A percentile compares a stretch with the other conserved stretches of the same genome.
These are phyloP conservation scores for Gentiana straminea DNA, from an alignment of 257 asterid genomes.

Conservation along the genomic window DNA sequence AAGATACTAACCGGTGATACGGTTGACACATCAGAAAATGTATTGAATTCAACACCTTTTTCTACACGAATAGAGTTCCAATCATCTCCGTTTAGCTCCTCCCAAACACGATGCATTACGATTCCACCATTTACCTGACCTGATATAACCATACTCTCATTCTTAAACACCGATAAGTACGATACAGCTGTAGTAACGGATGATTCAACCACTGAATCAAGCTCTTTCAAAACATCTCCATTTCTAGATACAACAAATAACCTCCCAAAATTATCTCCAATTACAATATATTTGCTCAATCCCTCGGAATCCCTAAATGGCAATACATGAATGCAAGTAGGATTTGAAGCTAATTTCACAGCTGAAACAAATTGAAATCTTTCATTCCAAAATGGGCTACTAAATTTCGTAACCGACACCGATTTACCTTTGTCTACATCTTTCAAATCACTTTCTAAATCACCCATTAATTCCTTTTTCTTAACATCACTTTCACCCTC, in stretches of 20 bases:
- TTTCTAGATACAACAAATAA: constrained; percentile 44
- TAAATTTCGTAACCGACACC: constrained; percentile 50
- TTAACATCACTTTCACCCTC: constrained; percentile 1
- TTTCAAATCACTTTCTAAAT: constrained; percentile 9
- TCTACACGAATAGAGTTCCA: constrained; percentile 44
- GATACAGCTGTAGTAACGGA: constrained; percentile 50
- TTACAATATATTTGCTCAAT: constrained; percentile 56
- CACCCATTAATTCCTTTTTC: constrained; percentile 3
- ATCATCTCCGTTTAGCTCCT: constrained; percentile 51
- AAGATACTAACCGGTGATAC: constrained; percentile 33
- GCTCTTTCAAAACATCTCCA: constrained; percentile 63
- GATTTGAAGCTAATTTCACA: constrained; percentile 59
- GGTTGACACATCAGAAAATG: constrained; percentile 20
- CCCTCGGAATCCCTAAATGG: constrained; percentile 81
- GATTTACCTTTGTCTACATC: constrained; percentile 19
- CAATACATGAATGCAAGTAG: constrained; percentile 57
- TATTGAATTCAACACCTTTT: constrained; percentile 36
- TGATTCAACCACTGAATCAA: constrained; percentile 32
- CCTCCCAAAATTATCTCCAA: constrained; percentile 75
- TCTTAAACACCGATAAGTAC: constrained; percentile 58
- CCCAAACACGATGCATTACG: constrained; percentile 76
- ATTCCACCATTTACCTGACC: constrained; percentile 70
- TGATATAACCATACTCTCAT: constrained; percentile 65
- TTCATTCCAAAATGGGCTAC: constrained; percentile 81
- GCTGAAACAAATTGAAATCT: constrained; percentile 84